Percentiles rank a stretch among this genome's conserved stretches.
These are phyloP conservation scores for Aegilops bicornis DNA, from an alignment of 176 grass and related monocot species.

Conservation along the genomic window DNA sequence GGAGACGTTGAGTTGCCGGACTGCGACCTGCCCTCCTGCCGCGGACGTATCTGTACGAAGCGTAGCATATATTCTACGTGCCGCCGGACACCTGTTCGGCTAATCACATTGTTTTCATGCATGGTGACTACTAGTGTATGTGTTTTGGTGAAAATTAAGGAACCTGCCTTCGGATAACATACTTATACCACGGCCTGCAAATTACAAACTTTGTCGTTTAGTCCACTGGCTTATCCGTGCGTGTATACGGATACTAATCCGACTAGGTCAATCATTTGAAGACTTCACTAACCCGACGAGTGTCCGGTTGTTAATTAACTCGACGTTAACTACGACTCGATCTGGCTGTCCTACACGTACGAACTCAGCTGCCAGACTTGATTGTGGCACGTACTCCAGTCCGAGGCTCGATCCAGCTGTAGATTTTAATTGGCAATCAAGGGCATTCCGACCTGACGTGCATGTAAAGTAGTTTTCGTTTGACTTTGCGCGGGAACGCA, in stretches of 20 bases:
- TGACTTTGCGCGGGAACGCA: conserved; percentile 17
- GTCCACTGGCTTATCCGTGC: background rate
- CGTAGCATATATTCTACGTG: conserved; percentile 14
- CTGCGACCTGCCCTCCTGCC: conserved; percentile 30
- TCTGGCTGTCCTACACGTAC: background rate
- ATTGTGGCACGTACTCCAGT: background rate
- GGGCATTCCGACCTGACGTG: background rate
- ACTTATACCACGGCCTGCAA: conserved; percentile 5
- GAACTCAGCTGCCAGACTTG: background rate
- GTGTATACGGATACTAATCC: background rate
- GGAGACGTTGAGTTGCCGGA: conserved; percentile 17
- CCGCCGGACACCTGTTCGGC: conserved; percentile 26
- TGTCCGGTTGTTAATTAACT: background rate
- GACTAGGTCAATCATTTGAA: background rate
- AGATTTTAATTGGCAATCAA: background rate
- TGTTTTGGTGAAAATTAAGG: conserved; percentile 1
- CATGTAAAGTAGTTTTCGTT: background rate
- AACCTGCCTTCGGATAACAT: conserved; percentile 16
- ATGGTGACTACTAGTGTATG: background rate
- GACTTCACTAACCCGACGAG: background rate
- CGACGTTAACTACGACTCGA: background rate
- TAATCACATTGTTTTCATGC: conserved; percentile 15
- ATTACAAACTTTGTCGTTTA: conserved; percentile 29
- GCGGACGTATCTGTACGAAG: background rate
- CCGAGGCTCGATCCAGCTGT: background rate